Percentiles rank a stretch among this genome's conserved stretches.
phyloP scores from a whole-genome alignment of 2,329 filamentous ascomycete species.

The Colletotrichum sp. region DNA sequence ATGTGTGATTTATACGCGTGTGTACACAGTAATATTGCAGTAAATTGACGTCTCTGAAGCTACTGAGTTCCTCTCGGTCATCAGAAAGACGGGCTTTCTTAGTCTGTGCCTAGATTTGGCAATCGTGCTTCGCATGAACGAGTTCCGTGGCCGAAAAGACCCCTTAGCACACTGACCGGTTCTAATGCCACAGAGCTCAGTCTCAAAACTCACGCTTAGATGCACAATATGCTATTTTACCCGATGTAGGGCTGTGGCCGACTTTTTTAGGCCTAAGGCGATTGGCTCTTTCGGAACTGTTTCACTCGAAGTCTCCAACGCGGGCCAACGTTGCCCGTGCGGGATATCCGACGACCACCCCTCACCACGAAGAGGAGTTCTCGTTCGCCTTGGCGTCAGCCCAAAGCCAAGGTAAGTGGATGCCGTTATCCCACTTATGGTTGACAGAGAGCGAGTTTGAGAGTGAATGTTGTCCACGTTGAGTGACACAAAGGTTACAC shows the following conservation, averaged over 20 bases:
- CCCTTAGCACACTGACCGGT: background rate
- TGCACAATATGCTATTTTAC: background rate
- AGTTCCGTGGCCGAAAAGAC: background rate
- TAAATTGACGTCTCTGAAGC: background rate
- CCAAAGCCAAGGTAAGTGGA: background rate
- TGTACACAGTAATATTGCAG: rapidly evolving
- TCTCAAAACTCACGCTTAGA: background rate
- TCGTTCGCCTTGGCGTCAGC: background rate
- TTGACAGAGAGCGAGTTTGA: background rate
- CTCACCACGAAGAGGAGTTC: background rate
- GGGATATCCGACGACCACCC: background rate
- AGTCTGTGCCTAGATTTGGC: background rate
- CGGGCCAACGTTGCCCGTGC: background rate
- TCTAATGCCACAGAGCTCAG: background rate
- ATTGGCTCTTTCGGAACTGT: background rate
- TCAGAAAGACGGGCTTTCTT: background rate
- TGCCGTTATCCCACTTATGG: background rate
- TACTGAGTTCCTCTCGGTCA: rapidly evolving
- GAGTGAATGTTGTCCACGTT: background rate
- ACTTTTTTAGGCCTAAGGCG: background rate
- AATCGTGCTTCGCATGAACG: background rate
- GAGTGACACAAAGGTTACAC: background rate
- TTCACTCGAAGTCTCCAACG: background rate
- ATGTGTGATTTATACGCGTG: rapidly evolving
- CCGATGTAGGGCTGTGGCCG: background rate